These are phyloP conservation scores for Aureobasidium subglaciale DNA, from an alignment of 2,329 filamentous ascomycete genomes.

Conservation along the genomic window DNA sequence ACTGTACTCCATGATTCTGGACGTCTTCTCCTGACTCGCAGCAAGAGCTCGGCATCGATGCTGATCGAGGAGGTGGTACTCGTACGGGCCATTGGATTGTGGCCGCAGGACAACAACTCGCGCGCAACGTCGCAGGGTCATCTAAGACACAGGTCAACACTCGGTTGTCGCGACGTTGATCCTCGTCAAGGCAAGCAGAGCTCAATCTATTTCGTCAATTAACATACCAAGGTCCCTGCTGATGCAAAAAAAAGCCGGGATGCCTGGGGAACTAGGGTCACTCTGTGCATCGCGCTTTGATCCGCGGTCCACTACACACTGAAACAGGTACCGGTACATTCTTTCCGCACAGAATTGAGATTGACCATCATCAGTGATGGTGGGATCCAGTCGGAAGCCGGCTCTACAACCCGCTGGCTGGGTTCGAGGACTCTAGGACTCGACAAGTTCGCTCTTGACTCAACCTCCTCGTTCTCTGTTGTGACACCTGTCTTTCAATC, in stretches of 20 bases:
- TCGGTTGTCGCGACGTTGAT: neutral
- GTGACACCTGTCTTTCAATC: neutral
- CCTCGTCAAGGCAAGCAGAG: neutral
- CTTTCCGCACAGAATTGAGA: constrained; percentile 1
- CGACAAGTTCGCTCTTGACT: constrained; percentile 6
- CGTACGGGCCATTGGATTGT: too few species aligned
- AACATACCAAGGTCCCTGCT: neutral
- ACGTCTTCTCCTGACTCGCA: neutral
- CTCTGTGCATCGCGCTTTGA: neutral
- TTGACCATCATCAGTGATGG: neutral
- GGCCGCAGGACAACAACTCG: too few species aligned
- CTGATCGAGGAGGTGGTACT: too few species aligned
- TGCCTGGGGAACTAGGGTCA: constrained; percentile 1
- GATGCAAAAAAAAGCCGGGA: neutral
- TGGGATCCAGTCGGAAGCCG: neutral
- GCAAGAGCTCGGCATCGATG: neutral
- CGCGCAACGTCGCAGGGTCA: neutral
- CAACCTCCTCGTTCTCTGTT: neutral
- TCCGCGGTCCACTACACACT: neutral
- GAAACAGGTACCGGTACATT: neutral
- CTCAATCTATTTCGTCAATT: neutral
- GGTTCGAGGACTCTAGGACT: neutral
- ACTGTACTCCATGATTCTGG: neutral
- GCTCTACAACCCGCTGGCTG: neutral
- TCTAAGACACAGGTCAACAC: neutral